Evolutionary conservation across 2,329 filamentous ascomycete genomes (phyloP).

Genomic region (Hymenoscyphus scutula): DNA sequence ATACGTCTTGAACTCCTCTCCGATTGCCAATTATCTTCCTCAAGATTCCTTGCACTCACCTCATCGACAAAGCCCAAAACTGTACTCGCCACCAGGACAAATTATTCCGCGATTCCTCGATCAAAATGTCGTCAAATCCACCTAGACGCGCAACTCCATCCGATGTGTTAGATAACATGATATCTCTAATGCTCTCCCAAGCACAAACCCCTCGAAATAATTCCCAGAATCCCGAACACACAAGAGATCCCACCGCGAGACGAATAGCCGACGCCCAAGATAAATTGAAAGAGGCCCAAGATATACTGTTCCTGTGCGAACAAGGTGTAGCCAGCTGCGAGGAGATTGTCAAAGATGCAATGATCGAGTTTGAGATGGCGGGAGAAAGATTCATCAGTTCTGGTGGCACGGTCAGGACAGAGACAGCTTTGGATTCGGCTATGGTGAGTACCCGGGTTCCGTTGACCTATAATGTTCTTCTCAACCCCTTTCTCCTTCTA

Average conservation of each 20-base stretch:
- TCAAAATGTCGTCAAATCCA: background rate
- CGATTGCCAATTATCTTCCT: too few relatives aligned
- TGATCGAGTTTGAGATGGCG: background rate
- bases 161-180: too few relatives aligned
- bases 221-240: too few relatives aligned
- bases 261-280: too few relatives aligned
- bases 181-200: too few relatives aligned
- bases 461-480: too few relatives aligned
- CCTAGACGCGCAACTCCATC: background rate
- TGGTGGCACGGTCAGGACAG: background rate
- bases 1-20: too few relatives aligned
- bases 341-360: background rate
- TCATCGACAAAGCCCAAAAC: background rate
- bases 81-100: background rate
- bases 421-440: background rate
- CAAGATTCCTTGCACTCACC: background rate
- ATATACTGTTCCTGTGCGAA: background rate
- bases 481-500: too few relatives aligned
- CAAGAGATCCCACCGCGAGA: too few relatives aligned
- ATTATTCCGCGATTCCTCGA: background rate
- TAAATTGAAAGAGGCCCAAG: background rate
- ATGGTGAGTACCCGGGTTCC: too few relatives aligned
- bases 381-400: background rate
- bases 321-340: background rate
- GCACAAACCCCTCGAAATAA: too few relatives aligned